Conservation (phyloP, 192 early-diverging fungal species). For the Phycomyces nitens region DNA sequence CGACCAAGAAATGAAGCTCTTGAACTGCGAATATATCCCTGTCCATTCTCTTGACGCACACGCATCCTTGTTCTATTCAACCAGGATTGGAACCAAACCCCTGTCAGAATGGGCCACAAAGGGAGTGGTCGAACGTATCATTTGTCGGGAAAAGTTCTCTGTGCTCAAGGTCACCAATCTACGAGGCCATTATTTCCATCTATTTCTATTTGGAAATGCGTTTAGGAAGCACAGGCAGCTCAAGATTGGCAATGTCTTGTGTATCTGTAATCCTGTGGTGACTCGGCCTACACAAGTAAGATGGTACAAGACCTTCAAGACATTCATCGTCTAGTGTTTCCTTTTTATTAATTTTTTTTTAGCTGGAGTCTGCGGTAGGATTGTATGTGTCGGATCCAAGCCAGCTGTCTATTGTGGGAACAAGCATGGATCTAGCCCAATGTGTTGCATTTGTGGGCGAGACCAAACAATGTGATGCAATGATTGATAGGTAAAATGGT, state of each 20-base stretch:
- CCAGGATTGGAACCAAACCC: constrained; percentile 12
- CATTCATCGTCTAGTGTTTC: not conserved
- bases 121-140: constrained; percentile 8
- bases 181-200: constrained; percentile 5
- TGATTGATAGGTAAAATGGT: constrained; percentile 22
- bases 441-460: constrained; percentile 4
- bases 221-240: not conserved
- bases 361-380: constrained; percentile 1
- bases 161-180: constrained; percentile 15
- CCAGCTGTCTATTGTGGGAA: constrained; percentile 19
- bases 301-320: no score
- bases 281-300: constrained; percentile 13
- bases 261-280: constrained; percentile 10
- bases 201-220: constrained; percentile 16
- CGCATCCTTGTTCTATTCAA: constrained; percentile 7
- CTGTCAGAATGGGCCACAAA: constrained; percentile 17
- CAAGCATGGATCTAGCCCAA: constrained; percentile 16
- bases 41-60: not conserved
- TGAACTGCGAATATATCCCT: not conserved
- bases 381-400: constrained; percentile 12
- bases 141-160: not conserved
- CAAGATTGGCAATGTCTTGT: constrained; percentile 5
- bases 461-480: constrained; percentile 10
- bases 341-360: not conserved
- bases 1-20: not conserved